Evolutionary conservation across 208 protist species (phyloP).

Genomic region (Crithidia acanthocephali): DNA sequence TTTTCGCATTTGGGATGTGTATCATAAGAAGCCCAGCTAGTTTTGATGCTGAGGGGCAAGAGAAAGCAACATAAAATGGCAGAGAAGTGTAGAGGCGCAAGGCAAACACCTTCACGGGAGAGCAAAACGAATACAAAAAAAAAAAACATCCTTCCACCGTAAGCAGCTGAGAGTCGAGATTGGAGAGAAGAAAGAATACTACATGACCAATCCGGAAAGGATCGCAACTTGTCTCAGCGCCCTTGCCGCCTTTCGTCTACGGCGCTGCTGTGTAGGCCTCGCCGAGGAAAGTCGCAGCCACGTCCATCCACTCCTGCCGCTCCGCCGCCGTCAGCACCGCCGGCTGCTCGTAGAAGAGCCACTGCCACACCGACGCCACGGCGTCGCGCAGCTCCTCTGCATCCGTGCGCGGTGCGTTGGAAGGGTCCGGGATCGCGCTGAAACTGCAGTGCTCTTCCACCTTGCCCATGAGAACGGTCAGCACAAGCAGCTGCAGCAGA

Average conservation of each 20-base stretch:
- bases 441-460: slow-evolving; percentile 46
- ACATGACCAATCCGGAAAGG: too few relatives aligned
- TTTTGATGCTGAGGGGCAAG: too few relatives aligned
- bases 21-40: too few relatives aligned
- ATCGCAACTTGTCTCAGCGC: too few relatives aligned
- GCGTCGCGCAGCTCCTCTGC: slow-evolving; percentile 66
- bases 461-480: slow-evolving; percentile 61
- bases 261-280: slow-evolving; percentile 50
- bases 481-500: slow-evolving; percentile 68
- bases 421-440: slow-evolving; percentile 35
- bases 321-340: slow-evolving; percentile 50
- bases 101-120: too few relatives aligned
- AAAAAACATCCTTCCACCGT: too few relatives aligned
- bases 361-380: slow-evolving; percentile 56
- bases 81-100: too few relatives aligned
- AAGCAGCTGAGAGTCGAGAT: too few relatives aligned
- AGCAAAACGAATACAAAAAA: too few relatives aligned
- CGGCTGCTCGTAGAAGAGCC: slow-evolving; percentile 45
- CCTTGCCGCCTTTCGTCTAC: slow-evolving; percentile 10
- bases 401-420: slow-evolving; percentile 33
- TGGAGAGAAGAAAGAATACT: too few relatives aligned
- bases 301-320: slow-evolving; percentile 51
- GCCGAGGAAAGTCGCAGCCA: slow-evolving; percentile 58
- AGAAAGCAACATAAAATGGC: too few relatives aligned
- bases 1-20: too few relatives aligned